Evolutionary conservation across 371 early-diverging fungal genomes (phyloP), one percentile per base, ranked within the genome.

Genomic region (Mucor indicus): DNA sequence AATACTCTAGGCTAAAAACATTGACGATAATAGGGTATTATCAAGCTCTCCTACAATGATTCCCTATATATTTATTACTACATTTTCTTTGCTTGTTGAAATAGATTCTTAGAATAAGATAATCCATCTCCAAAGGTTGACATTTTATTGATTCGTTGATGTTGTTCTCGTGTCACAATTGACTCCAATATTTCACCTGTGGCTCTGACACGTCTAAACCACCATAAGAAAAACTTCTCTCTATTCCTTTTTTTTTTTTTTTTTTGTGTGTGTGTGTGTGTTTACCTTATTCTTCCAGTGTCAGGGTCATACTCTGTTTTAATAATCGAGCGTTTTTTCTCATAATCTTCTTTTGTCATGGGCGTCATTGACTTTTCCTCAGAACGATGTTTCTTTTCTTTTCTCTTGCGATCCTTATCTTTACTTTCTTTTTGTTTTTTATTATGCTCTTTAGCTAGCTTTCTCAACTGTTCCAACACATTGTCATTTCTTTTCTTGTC

Each of bases 161-260:
- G 79, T 36, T 69, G 60, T 9, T 73, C 67, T 20, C 48, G 43
- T 8, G 62, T 55, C 2, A 78, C 79, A 10, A 78, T 69, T 1
- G 56, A 48, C 38, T 78, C 79, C 9, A 78, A 44, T 3, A 78
- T 69, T 48, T 75, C 79, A 2, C 76, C 79, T 6, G 66, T 55
- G 16, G 72, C 75, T 49, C 63, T 67, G 6, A 75, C 67, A 24
- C 68, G 45, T 31, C 75, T 77, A 49, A n/a, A n/a, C n/a, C n/a
- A n/a, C n/a, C n/a, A n/a, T n/a, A n/a, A n/a, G n/a, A n/a, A n/a
- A n/a, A n/a, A n/a, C n/a, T 5, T 30, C 9, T n/a, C 15, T 19
- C n/a, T 13, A 11, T 32, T 11, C 19, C 15, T 12, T 24, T 19
- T 25, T n/a, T 19, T n/a, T 16, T 48, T 17, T 11, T 38, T 37